These are phyloP conservation scores for Colletotrichum tofieldiae DNA, from an alignment of 2,329 filamentous ascomycete genomes.

Conservation along the genomic window DNA sequence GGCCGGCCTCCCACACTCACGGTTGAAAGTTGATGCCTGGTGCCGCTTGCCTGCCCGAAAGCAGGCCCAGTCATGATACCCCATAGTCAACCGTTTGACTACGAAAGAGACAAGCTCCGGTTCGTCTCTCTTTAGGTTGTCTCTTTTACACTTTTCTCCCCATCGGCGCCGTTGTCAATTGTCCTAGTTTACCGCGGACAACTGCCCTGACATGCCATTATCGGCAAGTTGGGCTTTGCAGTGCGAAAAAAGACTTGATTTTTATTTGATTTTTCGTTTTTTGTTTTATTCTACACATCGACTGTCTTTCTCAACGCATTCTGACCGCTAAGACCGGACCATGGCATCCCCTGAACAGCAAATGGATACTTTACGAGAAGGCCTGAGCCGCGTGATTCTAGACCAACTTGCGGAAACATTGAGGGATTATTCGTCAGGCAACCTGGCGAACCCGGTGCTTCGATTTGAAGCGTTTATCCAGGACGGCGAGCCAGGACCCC, in stretches of 20 bases:
- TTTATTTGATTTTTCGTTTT: neutral
- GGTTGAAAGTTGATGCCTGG: conserved; percentile 23
- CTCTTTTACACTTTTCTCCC: conserved; percentile 24
- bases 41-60: conserved; percentile 17
- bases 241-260: neutral
- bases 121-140: conserved; percentile 23
- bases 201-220: conserved; percentile 17
- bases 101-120: conserved; percentile 26
- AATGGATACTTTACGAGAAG: conserved; percentile 40
- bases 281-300: neutral
- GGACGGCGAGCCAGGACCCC: conserved; percentile 38
- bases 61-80: conserved; percentile 39
- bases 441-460: conserved; percentile 41
- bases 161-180: neutral
- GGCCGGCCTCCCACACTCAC: conserved; percentile 38
- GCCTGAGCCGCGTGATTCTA: conserved; percentile 42
- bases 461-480: conserved; percentile 44
- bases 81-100: conserved; percentile 27
- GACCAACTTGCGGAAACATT: conserved; percentile 42
- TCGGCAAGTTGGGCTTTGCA: conserved; percentile 20
- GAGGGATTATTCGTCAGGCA: conserved; percentile 42
- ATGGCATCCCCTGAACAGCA: conserved; percentile 43
- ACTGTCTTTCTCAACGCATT: conserved; percentile 1
- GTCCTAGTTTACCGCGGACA: conserved; percentile 7
- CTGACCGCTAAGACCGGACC: conserved; percentile 18